Evolutionary conservation across 2,329 filamentous ascomycete species (phyloP), one percentile per base, ranked within the genome.

Genomic region (Calonectria pauciramosa): DNA sequence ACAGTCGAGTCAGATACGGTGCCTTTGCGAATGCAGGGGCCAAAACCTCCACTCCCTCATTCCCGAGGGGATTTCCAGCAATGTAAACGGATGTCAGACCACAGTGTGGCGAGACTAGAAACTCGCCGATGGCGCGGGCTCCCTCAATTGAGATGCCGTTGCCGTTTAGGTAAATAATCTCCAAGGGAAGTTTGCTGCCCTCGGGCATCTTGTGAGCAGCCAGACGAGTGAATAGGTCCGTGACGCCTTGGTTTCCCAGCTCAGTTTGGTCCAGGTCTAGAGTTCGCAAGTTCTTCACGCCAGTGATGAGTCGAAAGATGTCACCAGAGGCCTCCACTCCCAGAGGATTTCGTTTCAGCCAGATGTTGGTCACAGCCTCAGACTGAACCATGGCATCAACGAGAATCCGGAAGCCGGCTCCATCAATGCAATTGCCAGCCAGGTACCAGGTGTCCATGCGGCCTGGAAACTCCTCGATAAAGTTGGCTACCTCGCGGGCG

Each of bases 371-470:
- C 73, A 89, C 82, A 18, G 83, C 83, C 4, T 83, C 81, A 1
- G 87, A 89, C 30, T 82, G 82, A 18, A 87, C 76, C 85, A 89
- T 86, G 65, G 86, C 86, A 70, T 88, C 82, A 1, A 88, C 87
- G 1, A 90, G 83, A 1, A 83, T 76, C 32, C 79, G 80, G 79
- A 90, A 86, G 71, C 85, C 82, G 3, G 80, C 68, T 3, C 82
- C 82, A 65, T 90, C 86, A 74, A 91, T 89, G 80, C 88, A 89
- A 77, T 90, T 90, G 7, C 89, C 89, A 6, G 89, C 89, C 38
- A 91, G 84, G 77, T 90, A 90, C 89, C 89, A 91, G 38, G 89
- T 90, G 69, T 90, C 85, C 79, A 90, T 89, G 7, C 86, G 84
- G 41, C 86, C 80, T 4, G 89, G 89, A 60, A 85, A 82, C 26